phyloP scores from a whole-genome alignment of 225 moss, liverwort and hornwort genomes.

The Physcomitrellopsis africana region DNA sequence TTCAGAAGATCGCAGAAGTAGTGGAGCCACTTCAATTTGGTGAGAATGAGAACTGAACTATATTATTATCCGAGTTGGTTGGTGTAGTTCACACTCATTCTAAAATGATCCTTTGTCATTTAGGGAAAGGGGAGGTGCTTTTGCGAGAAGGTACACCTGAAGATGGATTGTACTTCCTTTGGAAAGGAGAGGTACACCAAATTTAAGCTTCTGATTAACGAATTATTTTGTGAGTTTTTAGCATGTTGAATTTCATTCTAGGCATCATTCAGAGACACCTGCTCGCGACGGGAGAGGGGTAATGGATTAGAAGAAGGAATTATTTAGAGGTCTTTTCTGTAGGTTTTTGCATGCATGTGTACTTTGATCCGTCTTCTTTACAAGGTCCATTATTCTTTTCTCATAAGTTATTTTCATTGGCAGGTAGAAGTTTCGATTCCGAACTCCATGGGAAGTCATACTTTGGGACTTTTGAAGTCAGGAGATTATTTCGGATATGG shows the following conservation, averaged over 20 bases:
- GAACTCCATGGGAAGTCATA: conserved; percentile 31
- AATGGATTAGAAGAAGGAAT: not conserved
- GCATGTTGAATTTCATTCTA: not conserved
- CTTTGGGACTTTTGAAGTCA: conserved; percentile 37
- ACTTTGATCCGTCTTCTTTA: not conserved
- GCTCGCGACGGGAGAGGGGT: not conserved
- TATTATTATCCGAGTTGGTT: not conserved
- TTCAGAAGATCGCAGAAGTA: conserved; percentile 59
- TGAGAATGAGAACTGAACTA: conserved; percentile 27
- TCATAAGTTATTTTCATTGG: not conserved
- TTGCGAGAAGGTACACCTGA: conserved; percentile 51
- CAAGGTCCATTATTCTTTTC: not conserved
- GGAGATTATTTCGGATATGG: conserved; percentile 62
- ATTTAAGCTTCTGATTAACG: not conserved
- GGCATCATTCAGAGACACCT: not conserved
- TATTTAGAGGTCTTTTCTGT: not conserved
- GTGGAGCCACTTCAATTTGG: conserved; percentile 52
- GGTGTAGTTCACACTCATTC: not conserved
- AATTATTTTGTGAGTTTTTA: not conserved
- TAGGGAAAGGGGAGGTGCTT: conserved; percentile 51
- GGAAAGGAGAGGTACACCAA: conserved; percentile 45
- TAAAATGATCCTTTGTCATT: conserved; percentile 12
- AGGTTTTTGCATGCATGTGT: not conserved
- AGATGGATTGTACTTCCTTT: conserved; percentile 61
- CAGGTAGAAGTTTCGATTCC: conserved; percentile 52